Evolutionary conservation across 75 land plant genomes (phyloP), one percentile per base, ranked within the genome.

Genomic region (Picea sitchensis): DNA sequence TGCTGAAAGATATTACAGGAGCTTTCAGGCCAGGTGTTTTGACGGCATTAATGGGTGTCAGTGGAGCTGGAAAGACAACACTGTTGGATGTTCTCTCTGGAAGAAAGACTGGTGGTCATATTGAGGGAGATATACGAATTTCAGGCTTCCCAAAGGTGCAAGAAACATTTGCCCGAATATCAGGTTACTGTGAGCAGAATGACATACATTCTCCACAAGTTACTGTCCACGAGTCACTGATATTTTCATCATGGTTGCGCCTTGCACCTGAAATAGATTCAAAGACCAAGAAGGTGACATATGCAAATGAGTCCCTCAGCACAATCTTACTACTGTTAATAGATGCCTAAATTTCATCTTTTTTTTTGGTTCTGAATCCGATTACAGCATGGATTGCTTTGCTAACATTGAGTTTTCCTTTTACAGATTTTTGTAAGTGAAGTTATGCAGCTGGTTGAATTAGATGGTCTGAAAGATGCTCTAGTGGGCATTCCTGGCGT

Each of bases 51-150:
- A 91, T 94, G 90, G 95, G 97, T 65, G 90, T 94, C 30, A 94
- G 97, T 83, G 97, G 97, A 5, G 95, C 97, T n/a, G 97, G 97
- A 75, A 94, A 94, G 84, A 92, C 96, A 2, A 94, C 96, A 9
- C 85, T 94, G 59, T 90, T 94, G 96, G 96, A 94, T 83, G 96
- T 94, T 61, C 74, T 94, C 14, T 94, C 96, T 47, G 96, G 94
- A 67, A 79, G 94, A 73, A 94, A 94, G 61, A 94, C 96, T 0
- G 96, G 96, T 15, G 96, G 96, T 62, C 92, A 91, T 76, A 90
- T 92, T 54, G 96, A 94, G 81, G 97, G 97, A 4, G 95, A 94
- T 41, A 84, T 92, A 36, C 83, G 90, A 65, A 92, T 94, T 15
- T 89, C 97, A 2, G 95, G 97, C 13, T 91, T 74, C 78, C 93